phyloP scores from a whole-genome alignment of 768 basidiomycete species.

The Termitomyces sp. region DNA sequence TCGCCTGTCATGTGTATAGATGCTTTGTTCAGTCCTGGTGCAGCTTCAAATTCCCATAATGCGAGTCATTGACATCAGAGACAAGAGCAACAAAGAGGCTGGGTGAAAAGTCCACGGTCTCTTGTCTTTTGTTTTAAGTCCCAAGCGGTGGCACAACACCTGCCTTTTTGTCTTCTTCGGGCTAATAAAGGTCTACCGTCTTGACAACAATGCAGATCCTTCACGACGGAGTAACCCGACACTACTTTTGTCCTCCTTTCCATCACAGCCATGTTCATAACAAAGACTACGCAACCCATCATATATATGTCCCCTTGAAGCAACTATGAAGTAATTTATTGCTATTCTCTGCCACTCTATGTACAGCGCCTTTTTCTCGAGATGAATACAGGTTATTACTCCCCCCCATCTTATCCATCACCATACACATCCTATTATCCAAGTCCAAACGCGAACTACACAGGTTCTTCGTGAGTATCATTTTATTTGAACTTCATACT shows the following conservation, averaged over 20 bases:
- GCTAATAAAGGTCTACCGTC: background rate
- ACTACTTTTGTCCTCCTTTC: slow-evolving; percentile 7
- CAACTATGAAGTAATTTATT: background rate
- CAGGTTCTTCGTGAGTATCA: slow-evolving; percentile 2
- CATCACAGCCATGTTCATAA: slow-evolving; percentile 5
- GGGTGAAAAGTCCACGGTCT: background rate
- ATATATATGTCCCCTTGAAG: background rate
- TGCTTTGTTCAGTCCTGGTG: background rate
- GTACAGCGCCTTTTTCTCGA: background rate
- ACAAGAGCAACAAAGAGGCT: background rate
- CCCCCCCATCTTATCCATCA: background rate
- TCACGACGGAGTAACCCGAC: background rate
- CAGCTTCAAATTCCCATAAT: background rate
- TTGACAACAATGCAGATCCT: background rate
- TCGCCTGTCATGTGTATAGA: background rate
- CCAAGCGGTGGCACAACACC: background rate
- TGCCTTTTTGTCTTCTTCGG: background rate
- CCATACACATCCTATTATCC: background rate
- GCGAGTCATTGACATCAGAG: background rate
- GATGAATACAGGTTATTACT: slow-evolving; percentile 1
- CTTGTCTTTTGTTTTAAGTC: slow-evolving; percentile 1
- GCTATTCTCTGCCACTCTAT: background rate
- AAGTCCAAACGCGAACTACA: background rate
- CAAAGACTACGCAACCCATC: slow-evolving; percentile 2
- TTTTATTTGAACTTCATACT: background rate